These are phyloP conservation scores for Allium cepa DNA, from an alignment of 106 monocot species.

Conservation along the genomic window DNA sequence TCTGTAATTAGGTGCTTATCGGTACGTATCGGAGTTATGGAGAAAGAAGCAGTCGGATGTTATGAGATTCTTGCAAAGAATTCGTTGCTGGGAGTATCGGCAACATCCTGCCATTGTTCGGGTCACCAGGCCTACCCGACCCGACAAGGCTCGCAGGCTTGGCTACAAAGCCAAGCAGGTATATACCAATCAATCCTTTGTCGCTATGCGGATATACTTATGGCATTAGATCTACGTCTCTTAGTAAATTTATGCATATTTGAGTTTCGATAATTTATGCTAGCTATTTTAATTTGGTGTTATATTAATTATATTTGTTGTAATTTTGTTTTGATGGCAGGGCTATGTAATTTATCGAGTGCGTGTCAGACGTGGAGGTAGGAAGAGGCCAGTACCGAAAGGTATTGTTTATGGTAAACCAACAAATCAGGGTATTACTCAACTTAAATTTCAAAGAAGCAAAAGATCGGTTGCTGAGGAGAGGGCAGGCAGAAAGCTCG, in stretches of 20 bases:
- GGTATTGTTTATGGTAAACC: slow-evolving; percentile 76
- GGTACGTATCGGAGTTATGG: slow-evolving; percentile 70
- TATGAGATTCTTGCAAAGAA: slow-evolving; percentile 36
- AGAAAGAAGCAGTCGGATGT: slow-evolving; percentile 65
- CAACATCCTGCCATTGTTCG: slow-evolving; percentile 64
- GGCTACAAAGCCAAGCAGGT: slow-evolving; percentile 45
- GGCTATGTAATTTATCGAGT: slow-evolving; percentile 32
- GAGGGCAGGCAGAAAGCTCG: slow-evolving; percentile 60
- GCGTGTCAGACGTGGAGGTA: slow-evolving; percentile 47
- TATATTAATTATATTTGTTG: too few species aligned
- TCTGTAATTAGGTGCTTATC: slow-evolving; percentile 38
- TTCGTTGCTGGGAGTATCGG: slow-evolving; percentile 63
- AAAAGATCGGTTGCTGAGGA: slow-evolving; percentile 72
- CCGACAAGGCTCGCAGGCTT: slow-evolving; percentile 59
- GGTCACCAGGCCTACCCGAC: slow-evolving; percentile 51
- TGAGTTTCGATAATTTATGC: too few species aligned
- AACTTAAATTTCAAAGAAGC: slow-evolving; percentile 63
- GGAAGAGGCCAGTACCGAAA: slow-evolving; percentile 68
- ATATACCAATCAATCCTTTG: too few species aligned
- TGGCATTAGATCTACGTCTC: too few species aligned
- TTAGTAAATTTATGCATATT: too few species aligned
- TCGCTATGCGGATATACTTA: too few species aligned
- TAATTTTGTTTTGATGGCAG: background rate
- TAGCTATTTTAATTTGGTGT: too few species aligned
- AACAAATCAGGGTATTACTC: slow-evolving; percentile 64